Evolutionary conservation across 768 basidiomycete genomes (phyloP), one percentile per base, ranked within the genome.

Genomic region (Boletus eberwhitei): DNA sequence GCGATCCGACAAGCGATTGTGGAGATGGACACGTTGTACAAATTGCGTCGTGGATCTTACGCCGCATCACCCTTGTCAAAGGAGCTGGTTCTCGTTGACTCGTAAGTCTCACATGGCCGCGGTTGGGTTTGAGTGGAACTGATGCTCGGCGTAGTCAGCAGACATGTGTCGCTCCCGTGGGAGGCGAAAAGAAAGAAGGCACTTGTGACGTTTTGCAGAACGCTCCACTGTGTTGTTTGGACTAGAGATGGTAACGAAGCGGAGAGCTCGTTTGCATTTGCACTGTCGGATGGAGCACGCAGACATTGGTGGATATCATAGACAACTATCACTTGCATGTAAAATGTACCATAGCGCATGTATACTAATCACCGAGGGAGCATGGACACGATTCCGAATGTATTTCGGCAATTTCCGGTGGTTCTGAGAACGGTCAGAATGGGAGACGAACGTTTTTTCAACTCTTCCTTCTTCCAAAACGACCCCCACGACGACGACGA

Each of bases 1-100:
- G 59, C 40, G n/a, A 58, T 66, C 24, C 48, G 58, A 24, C n/a
- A 55, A 26, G 64, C 40, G 8, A 47, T 64, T 8, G 2, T 53
- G 35, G 46, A 53, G 1, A 60, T 66, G 19, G 53, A 63, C 5
- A 50, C 58, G 1, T 58, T 61, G 19, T 66, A 65, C 26, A 46
- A 21, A 12, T 24, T 22, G 21, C 21, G 0, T 14, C 39, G 5
- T 26, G 5, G 12, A 5, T 22, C 21, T 16, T 16, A 19, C 7
- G 4, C 8, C 0, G 5, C 21, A 26, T 34, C 32, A 16, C 52
- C 44, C 2, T 22, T 58, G 55, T 32, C 53, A 13, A 37, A 44
- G 19, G 37, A 37, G 8, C 24, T 57, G 2, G 19, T n/a, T 13
- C 8, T 53, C 22, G 21, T 50, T n/a, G 53, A 66, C 17, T 59